Evolutionary conservation across 2,329 filamentous ascomycete species (phyloP).

Genomic region (Talaromyces sp.): DNA sequence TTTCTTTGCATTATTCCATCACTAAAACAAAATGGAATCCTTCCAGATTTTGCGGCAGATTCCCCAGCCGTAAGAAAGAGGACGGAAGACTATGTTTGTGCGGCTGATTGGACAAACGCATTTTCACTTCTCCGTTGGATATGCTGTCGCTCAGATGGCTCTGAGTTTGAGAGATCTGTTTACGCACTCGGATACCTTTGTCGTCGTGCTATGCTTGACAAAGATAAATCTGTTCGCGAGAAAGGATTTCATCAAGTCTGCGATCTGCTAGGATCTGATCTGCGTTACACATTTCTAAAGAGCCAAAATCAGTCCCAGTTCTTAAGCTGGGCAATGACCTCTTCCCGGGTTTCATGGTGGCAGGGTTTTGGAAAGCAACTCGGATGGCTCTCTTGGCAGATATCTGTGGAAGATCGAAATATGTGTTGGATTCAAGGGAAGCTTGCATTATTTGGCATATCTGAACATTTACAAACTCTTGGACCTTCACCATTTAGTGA

Average conservation of each 20-base stretch:
- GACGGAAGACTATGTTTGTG: conserved; percentile 3
- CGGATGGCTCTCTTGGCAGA: no score
- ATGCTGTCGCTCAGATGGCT: conserved; percentile 25
- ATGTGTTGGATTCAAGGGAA: no score
- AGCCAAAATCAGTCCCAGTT: neutral
- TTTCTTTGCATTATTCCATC: conserved; percentile 36
- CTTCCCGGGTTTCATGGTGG: no score
- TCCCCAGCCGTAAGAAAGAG: conserved; percentile 11
- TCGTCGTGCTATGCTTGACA: conserved; percentile 25
- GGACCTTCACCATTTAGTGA: no score
- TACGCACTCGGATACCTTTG: conserved; percentile 32
- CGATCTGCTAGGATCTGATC: conserved; percentile 14
- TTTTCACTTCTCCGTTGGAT: conserved; percentile 30
- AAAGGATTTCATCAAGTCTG: conserved; percentile 11
- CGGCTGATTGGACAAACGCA: conserved; percentile 23
- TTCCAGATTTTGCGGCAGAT: conserved; percentile 30
- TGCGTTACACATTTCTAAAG: conserved; percentile 11
- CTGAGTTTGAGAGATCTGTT: conserved; percentile 27
- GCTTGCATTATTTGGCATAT: no score
- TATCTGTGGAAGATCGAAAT: no score
- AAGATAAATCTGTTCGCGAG: conserved; percentile 3
- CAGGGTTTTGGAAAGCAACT: no score
- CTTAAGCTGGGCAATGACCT: conserved; percentile 8
- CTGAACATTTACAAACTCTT: no score
- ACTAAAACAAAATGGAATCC: conserved; percentile 14